These are phyloP conservation scores for Tricholoma hemisulphureum DNA, from an alignment of 768 basidiomycete species.

Conservation along the genomic window DNA sequence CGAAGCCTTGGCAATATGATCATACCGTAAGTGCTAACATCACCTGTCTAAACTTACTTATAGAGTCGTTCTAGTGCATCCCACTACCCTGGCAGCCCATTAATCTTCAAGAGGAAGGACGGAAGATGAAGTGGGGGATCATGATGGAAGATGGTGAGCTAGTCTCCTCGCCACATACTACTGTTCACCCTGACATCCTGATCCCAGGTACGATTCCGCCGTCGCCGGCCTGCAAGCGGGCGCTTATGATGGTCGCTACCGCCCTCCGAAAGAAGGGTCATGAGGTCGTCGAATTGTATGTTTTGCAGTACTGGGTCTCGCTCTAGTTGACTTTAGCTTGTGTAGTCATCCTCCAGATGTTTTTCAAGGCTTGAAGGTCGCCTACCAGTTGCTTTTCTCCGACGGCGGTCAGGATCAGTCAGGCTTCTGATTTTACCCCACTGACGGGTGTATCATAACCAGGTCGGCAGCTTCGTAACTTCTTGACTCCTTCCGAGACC, in stretches of 20 bases:
- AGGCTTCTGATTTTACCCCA: slow-evolving; percentile 1
- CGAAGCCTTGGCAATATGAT: slow-evolving; percentile 69
- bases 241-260: slow-evolving; percentile 47
- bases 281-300: slow-evolving; percentile 62
- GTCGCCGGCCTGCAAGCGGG: slow-evolving; percentile 62
- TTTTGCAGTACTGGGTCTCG: slow-evolving; percentile 7
- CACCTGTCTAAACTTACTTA: neutral
- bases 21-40: slow-evolving; percentile 40
- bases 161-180: neutral
- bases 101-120: slow-evolving; percentile 44
- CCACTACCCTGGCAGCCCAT: slow-evolving; percentile 50
- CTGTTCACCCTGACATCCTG: neutral
- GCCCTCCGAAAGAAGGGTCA: slow-evolving; percentile 60
- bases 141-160: slow-evolving; percentile 61
- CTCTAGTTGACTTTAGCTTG: neutral
- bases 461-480: slow-evolving; percentile 46
- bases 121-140: slow-evolving; percentile 60
- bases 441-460: slow-evolving; percentile 6
- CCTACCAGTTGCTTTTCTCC: slow-evolving; percentile 54
- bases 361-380: slow-evolving; percentile 47
- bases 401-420: slow-evolving; percentile 48
- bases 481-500: slow-evolving; percentile 34
- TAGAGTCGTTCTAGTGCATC: slow-evolving; percentile 37
- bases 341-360: slow-evolving; percentile 45
- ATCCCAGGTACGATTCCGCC: slow-evolving; percentile 54